Evolutionary conservation across 805 yeast genomes (phyloP).

Genomic region (Lipomyces kockii): DNA sequence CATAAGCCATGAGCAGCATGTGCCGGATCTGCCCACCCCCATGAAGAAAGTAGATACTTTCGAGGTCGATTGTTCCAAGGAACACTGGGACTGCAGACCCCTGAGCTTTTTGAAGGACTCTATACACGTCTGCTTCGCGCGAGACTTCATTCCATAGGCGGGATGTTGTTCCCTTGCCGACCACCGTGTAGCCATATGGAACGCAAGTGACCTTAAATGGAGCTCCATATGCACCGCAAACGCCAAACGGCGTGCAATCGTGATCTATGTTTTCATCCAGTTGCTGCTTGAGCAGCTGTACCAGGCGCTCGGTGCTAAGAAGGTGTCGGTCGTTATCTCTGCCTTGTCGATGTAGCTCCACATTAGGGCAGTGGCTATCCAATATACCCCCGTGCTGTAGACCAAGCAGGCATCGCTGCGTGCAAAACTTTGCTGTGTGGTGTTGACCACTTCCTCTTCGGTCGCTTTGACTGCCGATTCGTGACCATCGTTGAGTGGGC

Average conservation of each 20-base stretch:
- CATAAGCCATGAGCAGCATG: no score
- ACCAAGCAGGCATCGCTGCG: slow-evolving; percentile 6
- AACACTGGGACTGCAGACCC: no score
- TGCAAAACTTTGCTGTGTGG: slow-evolving; percentile 5
- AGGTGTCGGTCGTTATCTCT: not conserved
- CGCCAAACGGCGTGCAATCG: not conserved
- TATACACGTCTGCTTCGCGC: no score
- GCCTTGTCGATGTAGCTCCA: slow-evolving; percentile 6
- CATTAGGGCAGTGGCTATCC: slow-evolving; percentile 1
- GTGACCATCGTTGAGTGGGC: not conserved
- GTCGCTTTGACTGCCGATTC: slow-evolving; percentile 3
- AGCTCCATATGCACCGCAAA: not conserved
- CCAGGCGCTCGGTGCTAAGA: not conserved
- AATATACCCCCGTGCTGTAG: not conserved
- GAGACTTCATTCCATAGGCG: no score
- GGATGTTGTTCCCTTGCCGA: slow-evolving; percentile 1
- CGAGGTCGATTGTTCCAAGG: no score
- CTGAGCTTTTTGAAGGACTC: no score
- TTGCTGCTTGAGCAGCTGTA: slow-evolving; percentile 1
- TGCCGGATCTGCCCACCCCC: no score
- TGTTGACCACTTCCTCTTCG: not conserved
- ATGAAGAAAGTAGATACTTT: no score
- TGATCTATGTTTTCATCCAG: not conserved
- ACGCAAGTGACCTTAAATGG: slow-evolving; percentile 7
- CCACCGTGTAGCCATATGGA: slow-evolving; percentile 6